Conservation (phyloP, 352 stramenopile species). For the Blastocystis sp. region DNA sequence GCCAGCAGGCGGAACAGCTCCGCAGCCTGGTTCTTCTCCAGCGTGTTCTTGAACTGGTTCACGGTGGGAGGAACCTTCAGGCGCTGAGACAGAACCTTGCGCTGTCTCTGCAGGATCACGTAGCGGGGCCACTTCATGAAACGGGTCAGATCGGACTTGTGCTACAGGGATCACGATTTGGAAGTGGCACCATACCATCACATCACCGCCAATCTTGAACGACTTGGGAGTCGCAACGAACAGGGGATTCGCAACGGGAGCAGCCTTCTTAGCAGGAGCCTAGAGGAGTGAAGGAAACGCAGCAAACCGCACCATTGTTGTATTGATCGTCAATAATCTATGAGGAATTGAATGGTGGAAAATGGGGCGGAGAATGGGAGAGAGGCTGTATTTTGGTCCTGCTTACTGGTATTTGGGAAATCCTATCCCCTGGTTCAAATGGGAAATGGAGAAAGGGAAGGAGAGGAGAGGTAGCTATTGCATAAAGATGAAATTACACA, state of each 20-base stretch:
- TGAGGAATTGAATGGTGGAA: not conserved
- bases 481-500: not conserved
- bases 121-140: slow-evolving; percentile 97
- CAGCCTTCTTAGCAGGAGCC: slow-evolving; percentile 38
- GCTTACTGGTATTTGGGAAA: not conserved
- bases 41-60: slow-evolving; percentile 93
- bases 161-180: no score
- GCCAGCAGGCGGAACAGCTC: slow-evolving; percentile 94
- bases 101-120: slow-evolving; percentile 93
- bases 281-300: not conserved
- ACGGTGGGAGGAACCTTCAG: slow-evolving; percentile 94
- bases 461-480: no score
- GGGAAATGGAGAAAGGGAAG: no score
- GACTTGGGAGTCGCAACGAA: slow-evolving; percentile 31
- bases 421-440: slow-evolving; percentile 2
- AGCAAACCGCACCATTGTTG: not conserved
- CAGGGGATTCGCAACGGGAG: slow-evolving; percentile 23
- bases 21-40: slow-evolving; percentile 87
- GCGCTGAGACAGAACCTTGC: slow-evolving; percentile 91
- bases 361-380: not conserved
- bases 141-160: slow-evolving; percentile 80
- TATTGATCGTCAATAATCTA: no score
- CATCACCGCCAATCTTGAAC: slow-evolving; percentile 17
- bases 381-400: not conserved
- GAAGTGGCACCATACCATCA: slow-evolving; percentile 38